Percentiles rank a stretch among this genome's conserved stretches.
phyloP scores from a whole-genome alignment of 768 basidiomycete species.

The Cystobasidium tubakii region DNA sequence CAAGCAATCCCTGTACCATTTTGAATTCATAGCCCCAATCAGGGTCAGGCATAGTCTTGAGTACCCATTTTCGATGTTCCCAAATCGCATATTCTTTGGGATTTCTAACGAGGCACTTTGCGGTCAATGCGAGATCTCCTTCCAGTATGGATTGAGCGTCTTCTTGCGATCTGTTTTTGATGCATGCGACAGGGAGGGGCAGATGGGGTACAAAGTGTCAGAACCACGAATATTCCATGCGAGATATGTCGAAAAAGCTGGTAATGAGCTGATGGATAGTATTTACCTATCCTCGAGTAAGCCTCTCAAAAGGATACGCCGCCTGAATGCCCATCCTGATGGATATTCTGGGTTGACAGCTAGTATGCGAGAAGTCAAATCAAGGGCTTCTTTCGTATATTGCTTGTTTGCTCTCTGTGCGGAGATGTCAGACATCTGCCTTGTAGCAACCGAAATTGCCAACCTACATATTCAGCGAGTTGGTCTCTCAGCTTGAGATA shows the following conservation, averaged over 20 bases:
- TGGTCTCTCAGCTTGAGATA: not conserved
- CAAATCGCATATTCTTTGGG: conserved; percentile 99
- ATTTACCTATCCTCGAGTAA: conserved; percentile 64
- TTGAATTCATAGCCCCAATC: conserved; percentile 81
- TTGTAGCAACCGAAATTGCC: too few relatives aligned
- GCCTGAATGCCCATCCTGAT: conserved; percentile 90
- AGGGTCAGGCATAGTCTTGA: conserved; percentile 70
- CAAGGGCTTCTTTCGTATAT: conserved; percentile 50
- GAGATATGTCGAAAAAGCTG: not conserved
- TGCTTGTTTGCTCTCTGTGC: not conserved
- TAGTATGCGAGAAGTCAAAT: conserved; percentile 69
- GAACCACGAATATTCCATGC: too few relatives aligned
- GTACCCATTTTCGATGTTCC: conserved; percentile 95
- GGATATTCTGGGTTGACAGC: conserved; percentile 90
- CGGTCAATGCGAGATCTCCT: conserved; percentile 74
- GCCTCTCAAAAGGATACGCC: conserved; percentile 67
- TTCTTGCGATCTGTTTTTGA: conserved; percentile 55
- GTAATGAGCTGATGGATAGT: not conserved
- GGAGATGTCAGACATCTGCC: too few relatives aligned
- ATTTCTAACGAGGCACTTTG: conserved; percentile 67
- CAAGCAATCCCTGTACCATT: conserved; percentile 86
- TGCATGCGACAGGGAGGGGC: not conserved
- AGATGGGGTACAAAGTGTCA: too few relatives aligned
- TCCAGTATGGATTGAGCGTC: conserved; percentile 62
- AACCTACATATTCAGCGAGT: not conserved